These are phyloP conservation scores for Penicillium sp. DNA, from an alignment of 2,329 filamentous ascomycete species.

Conservation along the genomic window DNA sequence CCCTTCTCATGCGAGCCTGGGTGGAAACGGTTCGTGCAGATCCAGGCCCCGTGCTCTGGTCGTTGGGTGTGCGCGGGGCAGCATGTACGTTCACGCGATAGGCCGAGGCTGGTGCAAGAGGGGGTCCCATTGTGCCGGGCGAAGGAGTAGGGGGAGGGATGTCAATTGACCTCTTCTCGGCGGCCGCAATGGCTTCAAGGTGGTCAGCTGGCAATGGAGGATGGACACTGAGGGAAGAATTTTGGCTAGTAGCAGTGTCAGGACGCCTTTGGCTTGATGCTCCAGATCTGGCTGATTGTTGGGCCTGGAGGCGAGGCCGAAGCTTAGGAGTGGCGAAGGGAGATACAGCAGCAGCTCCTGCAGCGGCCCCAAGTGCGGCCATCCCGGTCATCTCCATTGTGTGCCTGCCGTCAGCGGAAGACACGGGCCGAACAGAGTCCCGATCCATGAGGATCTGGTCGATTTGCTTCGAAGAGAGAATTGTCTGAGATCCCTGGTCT, in stretches of 20 bases:
- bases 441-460: slow-evolving; percentile 73
- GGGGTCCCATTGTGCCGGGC: slow-evolving; percentile 75
- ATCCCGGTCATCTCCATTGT: slow-evolving; percentile 36
- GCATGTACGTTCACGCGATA: slow-evolving; percentile 57
- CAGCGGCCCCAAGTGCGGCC: slow-evolving; percentile 23
- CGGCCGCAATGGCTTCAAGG: slow-evolving; percentile 81
- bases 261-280: slow-evolving; percentile 62
- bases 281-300: slow-evolving; percentile 36
- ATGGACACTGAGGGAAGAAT: slow-evolving; percentile 56
- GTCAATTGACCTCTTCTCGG: slow-evolving; percentile 64
- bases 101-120: slow-evolving; percentile 80
- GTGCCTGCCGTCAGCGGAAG: slow-evolving; percentile 43
- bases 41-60: slow-evolving; percentile 53
- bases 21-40: slow-evolving; percentile 60
- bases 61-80: slow-evolving; percentile 68
- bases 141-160: slow-evolving; percentile 50
- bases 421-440: slow-evolving; percentile 40
- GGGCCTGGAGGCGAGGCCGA: slow-evolving; percentile 39
- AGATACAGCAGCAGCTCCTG: slow-evolving; percentile 28
- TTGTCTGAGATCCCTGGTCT: slow-evolving; percentile 81
- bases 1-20: slow-evolving; percentile 59
- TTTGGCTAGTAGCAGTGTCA: slow-evolving; percentile 73
- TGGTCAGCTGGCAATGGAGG: slow-evolving; percentile 85
- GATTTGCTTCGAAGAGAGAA: slow-evolving; percentile 80
- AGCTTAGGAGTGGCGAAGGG: slow-evolving; percentile 48